A percentile compares a stretch with the other conserved stretches of the same genome.
Evolutionary conservation across 78 protist genomes (phyloP).

Genomic region (Anaeramoeba flamelloides): DNA sequence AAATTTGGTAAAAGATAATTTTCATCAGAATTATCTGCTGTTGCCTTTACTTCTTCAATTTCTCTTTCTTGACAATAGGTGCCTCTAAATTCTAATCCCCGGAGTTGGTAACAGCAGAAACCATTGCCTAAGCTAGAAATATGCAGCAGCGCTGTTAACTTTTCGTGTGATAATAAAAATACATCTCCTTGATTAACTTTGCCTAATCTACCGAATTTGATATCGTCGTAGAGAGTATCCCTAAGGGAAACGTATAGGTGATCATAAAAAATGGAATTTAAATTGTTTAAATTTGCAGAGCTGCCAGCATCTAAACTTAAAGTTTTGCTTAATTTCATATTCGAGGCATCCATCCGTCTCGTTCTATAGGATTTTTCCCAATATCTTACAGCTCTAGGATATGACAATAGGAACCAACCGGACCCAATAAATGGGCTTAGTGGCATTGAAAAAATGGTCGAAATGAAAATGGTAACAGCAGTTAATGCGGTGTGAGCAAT

Average conservation of each 20-base stretch:
- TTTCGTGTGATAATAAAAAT: not conserved
- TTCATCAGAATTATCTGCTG: not conserved
- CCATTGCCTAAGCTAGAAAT: not conserved
- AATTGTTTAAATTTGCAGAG: not conserved
- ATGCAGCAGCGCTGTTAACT: not conserved
- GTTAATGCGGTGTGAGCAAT: not conserved
- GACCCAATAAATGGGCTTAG: not conserved
- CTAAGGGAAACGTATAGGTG: not conserved
- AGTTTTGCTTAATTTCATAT: not conserved
- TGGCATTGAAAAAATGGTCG: not conserved
- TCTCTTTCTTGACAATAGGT: not conserved
- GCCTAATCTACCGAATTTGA: not conserved
- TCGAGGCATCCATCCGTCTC: not conserved
- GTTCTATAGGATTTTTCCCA: not conserved
- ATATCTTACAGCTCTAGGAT: not conserved
- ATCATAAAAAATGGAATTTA: not conserved
- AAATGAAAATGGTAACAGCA: not conserved
- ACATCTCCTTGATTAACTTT: not conserved
- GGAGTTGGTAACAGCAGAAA: not conserved
- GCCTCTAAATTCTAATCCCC: not conserved
- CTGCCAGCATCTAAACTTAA: not conserved
- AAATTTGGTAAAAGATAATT: not conserved
- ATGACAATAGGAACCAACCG: not conserved
- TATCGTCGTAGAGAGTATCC: not conserved
- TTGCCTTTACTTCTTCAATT: not conserved